Base-by-base conservation (phyloP, 2,329 filamentous ascomycete genomes). In the Hortaea sp. region DNA sequence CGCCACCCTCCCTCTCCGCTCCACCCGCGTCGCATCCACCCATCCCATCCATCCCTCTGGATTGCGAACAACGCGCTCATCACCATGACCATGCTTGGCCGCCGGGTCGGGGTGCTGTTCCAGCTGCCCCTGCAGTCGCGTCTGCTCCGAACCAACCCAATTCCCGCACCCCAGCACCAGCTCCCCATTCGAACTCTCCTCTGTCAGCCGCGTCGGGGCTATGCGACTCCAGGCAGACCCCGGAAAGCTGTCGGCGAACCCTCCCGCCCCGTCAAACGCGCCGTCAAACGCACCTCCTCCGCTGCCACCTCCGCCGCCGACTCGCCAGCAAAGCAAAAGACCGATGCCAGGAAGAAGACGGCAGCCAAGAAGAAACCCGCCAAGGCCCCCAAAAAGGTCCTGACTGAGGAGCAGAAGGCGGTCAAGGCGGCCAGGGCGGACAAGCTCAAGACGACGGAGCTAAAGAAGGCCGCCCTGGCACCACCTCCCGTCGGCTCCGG, bases 391-490 rank as follows among this genome's bases (percentile, higher is more conserved):
- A 43, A 32, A 42, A 45, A 49, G 34, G 45, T 42, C 42, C 42
- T 53, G 46, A 53, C 43, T n/a, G 49, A 43, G 12, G 49, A 55
- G 49, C 49, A 58, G 43, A 44, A 51, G 47, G 54, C 49, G 32
- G 45, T 41, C 32, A 38, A 45, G n/a, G 49, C 53, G 31, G 34
- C 32, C 41, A 49, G 29, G 12, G 20, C 47, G 13, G 54, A 52
- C 41, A 49, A 46, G 42, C 28, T 35, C 27, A 42, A 54, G 48
- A 44, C 44, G 28, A 51, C 47, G 27, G 56, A 60, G n/a, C 55
- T 69, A 40, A 68, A 66, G 52, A 55, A 57, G 51, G 54, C 50
- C 39, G 68, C 69, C 2, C 59, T 73, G 40, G 51, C 52, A 13
- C 61, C 62, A 20, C 34, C 69, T 4, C 20, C 20, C 69, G 4